phyloP scores from a whole-genome alignment of 1,284 basidiomycete genomes.

The Ceratobasidium theobromae region DNA sequence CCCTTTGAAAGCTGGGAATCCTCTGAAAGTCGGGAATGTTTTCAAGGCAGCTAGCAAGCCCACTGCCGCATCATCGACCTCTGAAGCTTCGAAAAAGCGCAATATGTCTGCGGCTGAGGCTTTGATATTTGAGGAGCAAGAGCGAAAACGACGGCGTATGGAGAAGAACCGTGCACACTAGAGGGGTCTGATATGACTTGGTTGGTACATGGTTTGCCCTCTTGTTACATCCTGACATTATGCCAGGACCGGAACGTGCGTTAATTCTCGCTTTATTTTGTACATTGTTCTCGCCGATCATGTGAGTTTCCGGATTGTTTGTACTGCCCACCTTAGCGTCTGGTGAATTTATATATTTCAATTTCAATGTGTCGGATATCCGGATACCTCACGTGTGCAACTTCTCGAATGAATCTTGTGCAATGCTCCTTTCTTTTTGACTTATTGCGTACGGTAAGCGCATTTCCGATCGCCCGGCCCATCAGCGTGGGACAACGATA shows the following conservation, averaged over 20 bases:
- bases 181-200: neutral
- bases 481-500: too few species aligned
- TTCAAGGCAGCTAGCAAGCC: constrained; percentile 57
- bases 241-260: neutral
- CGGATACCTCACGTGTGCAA: too few species aligned
- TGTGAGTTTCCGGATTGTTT: too few species aligned
- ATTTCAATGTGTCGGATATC: too few species aligned
- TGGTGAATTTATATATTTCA: too few species aligned
- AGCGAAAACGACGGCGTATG: constrained; percentile 72
- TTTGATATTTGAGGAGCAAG: constrained; percentile 83
- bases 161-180: constrained; percentile 43
- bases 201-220: neutral
- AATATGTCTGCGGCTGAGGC: constrained; percentile 77
- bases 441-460: too few species aligned
- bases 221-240: too few species aligned
- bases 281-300: too few species aligned
- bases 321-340: too few species aligned
- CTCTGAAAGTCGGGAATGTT: constrained; percentile 70
- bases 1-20: constrained; percentile 51
- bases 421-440: too few species aligned
- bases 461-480: too few species aligned
- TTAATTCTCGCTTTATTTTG: neutral
- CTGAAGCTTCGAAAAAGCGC: constrained; percentile 42
- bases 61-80: constrained; percentile 40
- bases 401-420: too few species aligned